Percentiles rank a stretch among this genome's conserved stretches.
Conservation (phyloP, 371 early-diverging fungal genomes). For the Nematocida homosporus region DNA sequence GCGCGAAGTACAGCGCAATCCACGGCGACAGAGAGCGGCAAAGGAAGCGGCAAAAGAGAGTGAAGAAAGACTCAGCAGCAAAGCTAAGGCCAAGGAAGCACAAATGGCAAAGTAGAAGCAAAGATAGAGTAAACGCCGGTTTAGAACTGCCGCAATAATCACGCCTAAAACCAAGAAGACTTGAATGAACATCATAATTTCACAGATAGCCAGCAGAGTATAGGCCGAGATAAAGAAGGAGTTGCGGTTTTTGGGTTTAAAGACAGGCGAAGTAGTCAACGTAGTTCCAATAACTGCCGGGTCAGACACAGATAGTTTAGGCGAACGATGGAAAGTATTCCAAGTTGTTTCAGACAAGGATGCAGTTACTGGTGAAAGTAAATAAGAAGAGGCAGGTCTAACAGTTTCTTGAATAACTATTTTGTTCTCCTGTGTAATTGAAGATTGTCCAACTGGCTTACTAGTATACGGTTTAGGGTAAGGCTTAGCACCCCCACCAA, state of each 20-base stretch:
- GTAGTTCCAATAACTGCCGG: too few relatives aligned
- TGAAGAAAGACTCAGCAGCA: constrained; percentile 13
- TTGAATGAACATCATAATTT: constrained; percentile 44
- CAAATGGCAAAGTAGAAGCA: constrained; percentile 21
- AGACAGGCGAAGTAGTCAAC: too few relatives aligned
- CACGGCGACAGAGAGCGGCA: constrained; percentile 16
- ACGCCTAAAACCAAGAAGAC: constrained; percentile 35
- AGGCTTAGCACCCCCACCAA: not conserved
- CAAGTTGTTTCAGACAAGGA: too few relatives aligned
- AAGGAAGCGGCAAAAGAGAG: constrained; percentile 25
- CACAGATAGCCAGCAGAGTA: not conserved
- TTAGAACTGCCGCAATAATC: constrained; percentile 20
- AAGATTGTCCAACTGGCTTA: not conserved
- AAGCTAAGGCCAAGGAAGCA: not conserved
- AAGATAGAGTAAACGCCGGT: constrained; percentile 22
- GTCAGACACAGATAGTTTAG: too few relatives aligned
- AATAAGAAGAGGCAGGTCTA: too few relatives aligned
- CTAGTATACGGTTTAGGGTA: not conserved
- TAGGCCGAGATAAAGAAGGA: constrained; percentile 12
- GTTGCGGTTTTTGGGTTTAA: too few relatives aligned
- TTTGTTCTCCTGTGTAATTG: not conserved
- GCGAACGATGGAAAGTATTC: too few relatives aligned
- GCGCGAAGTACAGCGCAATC: constrained; percentile 13
- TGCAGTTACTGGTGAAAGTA: too few relatives aligned
- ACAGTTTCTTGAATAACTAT: too few relatives aligned